Evolutionary conservation across 2,329 filamentous ascomycete genomes (phyloP).

Genomic region (Paecilomyces variotii): DNA sequence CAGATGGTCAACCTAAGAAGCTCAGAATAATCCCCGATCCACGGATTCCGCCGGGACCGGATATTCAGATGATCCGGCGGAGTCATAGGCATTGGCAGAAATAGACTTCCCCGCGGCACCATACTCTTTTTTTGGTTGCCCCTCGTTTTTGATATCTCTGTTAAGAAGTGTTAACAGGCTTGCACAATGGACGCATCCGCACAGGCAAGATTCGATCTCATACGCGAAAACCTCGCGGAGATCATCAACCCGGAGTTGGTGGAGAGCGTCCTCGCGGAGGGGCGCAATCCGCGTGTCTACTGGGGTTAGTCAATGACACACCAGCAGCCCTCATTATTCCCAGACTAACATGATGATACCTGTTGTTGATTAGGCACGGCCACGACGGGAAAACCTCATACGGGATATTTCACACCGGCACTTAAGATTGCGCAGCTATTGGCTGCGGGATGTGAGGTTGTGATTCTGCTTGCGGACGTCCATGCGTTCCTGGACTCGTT

Average conservation of each 20-base stretch:
- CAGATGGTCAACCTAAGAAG: no score
- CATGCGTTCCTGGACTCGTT: constrained; percentile 49
- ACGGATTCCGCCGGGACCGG: no score
- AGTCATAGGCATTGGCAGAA: no score
- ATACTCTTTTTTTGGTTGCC: no score
- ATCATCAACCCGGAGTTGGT: constrained; percentile 61
- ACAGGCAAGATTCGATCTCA: constrained; percentile 62
- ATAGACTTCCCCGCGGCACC: no score
- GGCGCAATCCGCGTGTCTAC: constrained; percentile 22
- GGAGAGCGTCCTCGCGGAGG: constrained; percentile 20
- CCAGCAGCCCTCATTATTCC: no score
- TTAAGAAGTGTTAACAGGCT: no score
- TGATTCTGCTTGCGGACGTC: constrained; percentile 61
- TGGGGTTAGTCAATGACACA: constrained; percentile 19
- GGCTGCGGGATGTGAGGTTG: constrained; percentile 73
- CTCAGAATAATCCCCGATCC: no score
- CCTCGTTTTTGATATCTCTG: no score
- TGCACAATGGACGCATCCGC: constrained; percentile 4
- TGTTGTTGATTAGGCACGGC: constrained; percentile 44
- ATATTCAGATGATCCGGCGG: no score
- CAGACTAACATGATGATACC: neutral
- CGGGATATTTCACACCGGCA: constrained; percentile 79
- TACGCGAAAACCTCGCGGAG: constrained; percentile 73
- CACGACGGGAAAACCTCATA: constrained; percentile 80
- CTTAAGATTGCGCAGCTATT: constrained; percentile 88